A percentile compares a stretch with the other conserved stretches of the same genome.
Evolutionary conservation across 495 filamentous ascomycete genomes (phyloP).

Genomic region (Neurospora sp.): DNA sequence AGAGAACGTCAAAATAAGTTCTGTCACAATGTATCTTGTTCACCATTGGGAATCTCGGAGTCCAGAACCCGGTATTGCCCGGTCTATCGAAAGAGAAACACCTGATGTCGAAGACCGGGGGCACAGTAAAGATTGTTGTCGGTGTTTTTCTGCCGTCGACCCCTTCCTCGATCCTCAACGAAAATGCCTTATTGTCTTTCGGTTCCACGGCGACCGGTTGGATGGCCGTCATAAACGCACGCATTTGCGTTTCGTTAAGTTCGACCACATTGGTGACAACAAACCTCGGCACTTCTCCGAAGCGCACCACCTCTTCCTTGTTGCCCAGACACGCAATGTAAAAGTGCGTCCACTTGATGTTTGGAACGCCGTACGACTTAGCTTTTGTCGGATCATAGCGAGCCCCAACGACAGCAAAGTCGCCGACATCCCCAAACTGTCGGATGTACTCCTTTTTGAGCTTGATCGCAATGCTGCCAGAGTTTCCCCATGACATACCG

Average conservation of each 20-base stretch:
- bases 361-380: slow-evolving; percentile 32
- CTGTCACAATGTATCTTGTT: slow-evolving; percentile 39
- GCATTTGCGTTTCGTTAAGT: slow-evolving; percentile 27
- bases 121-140: slow-evolving; percentile 26
- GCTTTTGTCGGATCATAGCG: slow-evolving; percentile 53
- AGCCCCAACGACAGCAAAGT: slow-evolving; percentile 69
- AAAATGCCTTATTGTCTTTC: slow-evolving; percentile 20
- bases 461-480: slow-evolving; percentile 58
- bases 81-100: slow-evolving; percentile 38
- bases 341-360: slow-evolving; percentile 65
- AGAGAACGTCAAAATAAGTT: slow-evolving; percentile 30
- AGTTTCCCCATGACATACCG: slow-evolving; percentile 19
- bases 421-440: slow-evolving; percentile 68
- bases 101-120: slow-evolving; percentile 36
- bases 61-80: slow-evolving; percentile 36
- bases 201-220: slow-evolving; percentile 23
- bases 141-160: slow-evolving; percentile 26
- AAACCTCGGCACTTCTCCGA: slow-evolving; percentile 47
- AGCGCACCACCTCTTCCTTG: slow-evolving; percentile 48
- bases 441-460: slow-evolving; percentile 86
- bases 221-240: slow-evolving; percentile 21
- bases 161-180: slow-evolving; percentile 21
- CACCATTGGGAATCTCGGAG: slow-evolving; percentile 35
- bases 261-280: slow-evolving; percentile 48
- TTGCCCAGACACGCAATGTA: slow-evolving; percentile 70